Percentiles rank a stretch among this genome's conserved stretches.
These are phyloP conservation scores for Sporothrix humicola DNA, from an alignment of 2,329 filamentous ascomycete genomes.

Conservation along the genomic window DNA sequence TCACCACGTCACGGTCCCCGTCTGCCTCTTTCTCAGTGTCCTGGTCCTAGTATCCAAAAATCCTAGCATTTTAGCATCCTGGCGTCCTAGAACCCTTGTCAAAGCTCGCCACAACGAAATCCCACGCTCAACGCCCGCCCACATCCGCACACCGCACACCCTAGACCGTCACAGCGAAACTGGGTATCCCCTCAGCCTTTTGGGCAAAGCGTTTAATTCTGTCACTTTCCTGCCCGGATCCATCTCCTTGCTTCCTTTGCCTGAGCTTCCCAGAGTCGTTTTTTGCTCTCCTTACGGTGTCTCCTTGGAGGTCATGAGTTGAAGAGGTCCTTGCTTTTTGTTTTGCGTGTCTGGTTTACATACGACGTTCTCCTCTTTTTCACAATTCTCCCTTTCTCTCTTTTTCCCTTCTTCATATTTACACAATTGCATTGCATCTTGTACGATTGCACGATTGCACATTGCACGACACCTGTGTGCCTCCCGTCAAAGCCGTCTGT, in stretches of 20 bases:
- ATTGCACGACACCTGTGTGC: constrained; percentile 6
- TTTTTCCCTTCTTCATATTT: neutral
- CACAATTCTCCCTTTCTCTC: neutral
- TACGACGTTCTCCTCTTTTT: constrained; percentile 14
- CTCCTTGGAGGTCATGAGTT: no score
- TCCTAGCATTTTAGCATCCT: neutral
- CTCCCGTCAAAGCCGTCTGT: constrained; percentile 1
- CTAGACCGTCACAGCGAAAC: constrained; percentile 32
- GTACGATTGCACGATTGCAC: neutral
- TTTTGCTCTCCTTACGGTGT: constrained; percentile 3
- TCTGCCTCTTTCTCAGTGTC: neutral
- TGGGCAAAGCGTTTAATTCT: constrained; percentile 25
- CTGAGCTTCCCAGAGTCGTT: neutral
- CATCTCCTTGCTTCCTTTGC: constrained; percentile 4
- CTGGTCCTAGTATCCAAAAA: neutral
- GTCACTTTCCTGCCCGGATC: constrained; percentile 3
- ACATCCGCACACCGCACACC: constrained; percentile 11
- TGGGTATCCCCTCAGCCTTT: constrained; percentile 28
- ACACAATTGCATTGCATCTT: neutral
- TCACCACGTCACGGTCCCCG: constrained; percentile 25
- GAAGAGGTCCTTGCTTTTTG: neutral
- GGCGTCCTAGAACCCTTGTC: neutral
- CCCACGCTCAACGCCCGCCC: neutral
- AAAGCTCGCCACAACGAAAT: constrained; percentile 1
- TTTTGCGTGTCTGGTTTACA: neutral